These are phyloP conservation scores for Suillus cothurnatus DNA, from an alignment of 768 basidiomycete genomes.

Conservation along the genomic window DNA sequence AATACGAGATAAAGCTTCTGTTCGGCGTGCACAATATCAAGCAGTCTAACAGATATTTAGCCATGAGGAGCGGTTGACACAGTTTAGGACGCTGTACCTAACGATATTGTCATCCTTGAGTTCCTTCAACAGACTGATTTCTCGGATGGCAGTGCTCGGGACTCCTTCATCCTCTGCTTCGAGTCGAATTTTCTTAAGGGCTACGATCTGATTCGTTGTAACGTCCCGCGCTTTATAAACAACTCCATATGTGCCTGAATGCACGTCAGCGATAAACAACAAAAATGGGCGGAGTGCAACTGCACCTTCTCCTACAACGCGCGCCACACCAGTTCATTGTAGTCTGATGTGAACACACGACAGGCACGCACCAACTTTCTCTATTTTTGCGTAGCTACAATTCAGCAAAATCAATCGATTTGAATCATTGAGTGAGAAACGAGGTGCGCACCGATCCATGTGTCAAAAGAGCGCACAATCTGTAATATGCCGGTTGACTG, in stretches of 20 bases:
- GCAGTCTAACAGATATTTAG: constrained; percentile 54
- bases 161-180: constrained; percentile 99
- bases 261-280: constrained; percentile 10
- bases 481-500: constrained; percentile 1
- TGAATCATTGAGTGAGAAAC: constrained; percentile 10
- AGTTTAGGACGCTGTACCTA: constrained; percentile 51
- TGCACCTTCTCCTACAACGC: constrained; percentile 46
- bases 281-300: constrained; percentile 8
- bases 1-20: constrained; percentile 97
- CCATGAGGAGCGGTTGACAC: constrained; percentile 14
- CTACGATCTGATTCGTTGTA: constrained; percentile 80
- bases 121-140: constrained; percentile 97
- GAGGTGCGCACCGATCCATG: constrained; percentile 37
- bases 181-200: constrained; percentile 97
- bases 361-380: constrained; percentile 89
- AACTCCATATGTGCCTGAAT: constrained; percentile 92
- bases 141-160: constrained; percentile 95
- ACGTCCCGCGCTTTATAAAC: constrained; percentile 96
- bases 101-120: constrained; percentile 96
- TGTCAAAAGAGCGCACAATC: constrained; percentile 9
- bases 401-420: constrained; percentile 26
- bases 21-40: constrained; percentile 97
- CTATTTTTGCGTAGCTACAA: constrained; percentile 91
- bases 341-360: constrained; percentile 13
- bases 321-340: constrained; percentile 21